Conservation (phyloP, 352 stramenopile genomes). For the Aphanomyces cochlioides region DNA sequence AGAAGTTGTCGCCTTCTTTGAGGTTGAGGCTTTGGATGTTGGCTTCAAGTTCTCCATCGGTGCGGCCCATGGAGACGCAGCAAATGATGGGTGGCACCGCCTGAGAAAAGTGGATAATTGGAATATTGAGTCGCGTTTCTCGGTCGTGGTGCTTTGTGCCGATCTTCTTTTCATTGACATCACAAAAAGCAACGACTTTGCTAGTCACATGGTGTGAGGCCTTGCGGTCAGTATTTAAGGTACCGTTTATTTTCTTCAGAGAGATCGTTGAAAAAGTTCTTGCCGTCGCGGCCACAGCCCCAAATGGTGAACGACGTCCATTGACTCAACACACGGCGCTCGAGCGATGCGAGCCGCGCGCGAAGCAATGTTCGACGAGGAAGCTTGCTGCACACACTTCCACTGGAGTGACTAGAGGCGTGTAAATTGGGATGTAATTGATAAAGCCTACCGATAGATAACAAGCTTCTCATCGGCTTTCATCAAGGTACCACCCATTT, state of each 20-base stretch:
- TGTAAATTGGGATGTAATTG: background rate
- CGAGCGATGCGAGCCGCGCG: conserved; percentile 21
- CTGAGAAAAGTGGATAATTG: conserved; percentile 28
- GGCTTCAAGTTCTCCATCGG: conserved; percentile 26
- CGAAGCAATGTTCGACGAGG: conserved; percentile 22
- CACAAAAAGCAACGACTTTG: conserved; percentile 26
- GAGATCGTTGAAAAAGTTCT: conserved; percentile 21
- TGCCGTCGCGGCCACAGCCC: conserved; percentile 28
- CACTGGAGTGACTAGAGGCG: conserved; percentile 16
- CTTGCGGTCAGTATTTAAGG: background rate
- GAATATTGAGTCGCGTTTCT: conserved; percentile 4
- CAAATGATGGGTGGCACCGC: conserved; percentile 26
- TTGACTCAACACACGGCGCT: conserved; percentile 25
- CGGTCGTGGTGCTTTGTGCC: conserved; percentile 20
- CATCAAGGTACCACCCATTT: conserved; percentile 23
- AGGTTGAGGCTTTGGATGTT: conserved; percentile 22
- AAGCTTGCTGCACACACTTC: conserved; percentile 26
- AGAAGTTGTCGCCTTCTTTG: conserved; percentile 26
- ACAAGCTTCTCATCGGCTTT: conserved; percentile 18
- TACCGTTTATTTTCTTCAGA: conserved; percentile 19
- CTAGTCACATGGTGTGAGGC: background rate
- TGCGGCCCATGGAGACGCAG: conserved; percentile 29
- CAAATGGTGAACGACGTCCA: conserved; percentile 29
- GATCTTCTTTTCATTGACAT: conserved; percentile 31
- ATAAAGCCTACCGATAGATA: conserved; percentile 15